Conservation (phyloP, 2,329 filamentous ascomycete genomes). For the Xylariales sp. region DNA sequence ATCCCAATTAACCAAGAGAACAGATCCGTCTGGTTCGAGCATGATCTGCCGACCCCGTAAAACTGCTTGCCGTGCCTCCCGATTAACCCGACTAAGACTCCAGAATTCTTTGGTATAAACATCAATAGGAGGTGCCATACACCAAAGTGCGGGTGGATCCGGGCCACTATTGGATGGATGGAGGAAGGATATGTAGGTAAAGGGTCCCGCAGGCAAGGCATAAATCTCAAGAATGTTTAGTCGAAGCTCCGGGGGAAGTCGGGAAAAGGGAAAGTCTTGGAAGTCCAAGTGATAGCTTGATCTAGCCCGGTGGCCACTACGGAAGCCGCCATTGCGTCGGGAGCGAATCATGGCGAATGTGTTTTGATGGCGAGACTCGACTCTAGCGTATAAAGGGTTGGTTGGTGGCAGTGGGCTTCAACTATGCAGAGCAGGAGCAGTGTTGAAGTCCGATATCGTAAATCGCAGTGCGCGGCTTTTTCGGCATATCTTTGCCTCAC, state of each 20-base stretch:
- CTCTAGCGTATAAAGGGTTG: no score
- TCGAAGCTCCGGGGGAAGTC: conserved; percentile 13
- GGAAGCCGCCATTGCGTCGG: no score
- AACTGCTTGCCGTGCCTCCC: conserved; percentile 8
- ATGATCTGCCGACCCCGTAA: neutral
- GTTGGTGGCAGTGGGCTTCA: neutral
- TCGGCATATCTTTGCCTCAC: neutral
- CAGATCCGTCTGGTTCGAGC: neutral
- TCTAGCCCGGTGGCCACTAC: no score
- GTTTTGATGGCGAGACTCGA: neutral
- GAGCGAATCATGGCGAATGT: no score
- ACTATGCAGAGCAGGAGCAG: neutral
- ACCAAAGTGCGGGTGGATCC: no score
- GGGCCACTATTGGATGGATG: no score
- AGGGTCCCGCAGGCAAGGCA: neutral
- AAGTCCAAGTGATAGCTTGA: no score
- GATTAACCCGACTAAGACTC: conserved; percentile 17
- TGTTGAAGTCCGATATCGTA: neutral
- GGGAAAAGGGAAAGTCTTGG: neutral
- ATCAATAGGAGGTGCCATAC: neutral
- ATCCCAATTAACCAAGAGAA: neutral
- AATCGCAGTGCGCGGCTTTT: no score
- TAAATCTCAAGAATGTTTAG: neutral
- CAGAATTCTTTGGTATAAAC: neutral
- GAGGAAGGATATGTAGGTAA: neutral